phyloP scores from a whole-genome alignment of 164 flowering plant species.

The Taxillus chinensis region DNA sequence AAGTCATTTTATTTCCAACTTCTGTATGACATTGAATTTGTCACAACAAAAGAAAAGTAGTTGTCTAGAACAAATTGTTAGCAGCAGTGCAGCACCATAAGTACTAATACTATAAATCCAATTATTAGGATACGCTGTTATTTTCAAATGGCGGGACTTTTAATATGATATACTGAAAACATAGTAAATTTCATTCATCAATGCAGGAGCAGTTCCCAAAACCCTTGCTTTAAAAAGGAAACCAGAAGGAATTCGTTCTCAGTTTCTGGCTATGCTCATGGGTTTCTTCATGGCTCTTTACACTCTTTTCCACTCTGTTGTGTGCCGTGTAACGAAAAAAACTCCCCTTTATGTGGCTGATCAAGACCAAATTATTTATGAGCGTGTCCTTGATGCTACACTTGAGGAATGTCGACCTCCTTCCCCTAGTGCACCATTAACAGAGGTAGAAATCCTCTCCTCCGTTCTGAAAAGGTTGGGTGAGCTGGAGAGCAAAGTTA shows the following conservation, averaged over 20 bases:
- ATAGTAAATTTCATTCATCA: too few relatives aligned
- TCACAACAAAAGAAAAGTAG: too few relatives aligned
- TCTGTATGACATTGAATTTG: too few relatives aligned
- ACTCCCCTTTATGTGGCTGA: not conserved
- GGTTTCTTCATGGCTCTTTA: constrained; percentile 6
- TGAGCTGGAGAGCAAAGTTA: constrained; percentile 28
- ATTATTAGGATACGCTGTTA: too few relatives aligned
- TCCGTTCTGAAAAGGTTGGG: constrained; percentile 20
- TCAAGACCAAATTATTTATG: not conserved
- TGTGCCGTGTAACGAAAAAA: constrained; percentile 5
- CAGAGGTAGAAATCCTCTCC: constrained; percentile 13
- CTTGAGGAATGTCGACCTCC: constrained; percentile 15
- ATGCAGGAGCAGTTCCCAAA: too few relatives aligned
- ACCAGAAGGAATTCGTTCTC: not conserved
- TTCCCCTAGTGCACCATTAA: constrained; percentile 14
- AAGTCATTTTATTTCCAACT: too few relatives aligned
- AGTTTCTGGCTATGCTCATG: constrained; percentile 5
- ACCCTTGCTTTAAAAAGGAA: not conserved
- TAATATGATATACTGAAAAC: too few relatives aligned
- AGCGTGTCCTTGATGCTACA: constrained; percentile 1
- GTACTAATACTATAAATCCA: too few relatives aligned
- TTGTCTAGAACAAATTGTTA: too few relatives aligned
- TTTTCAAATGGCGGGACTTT: too few relatives aligned
- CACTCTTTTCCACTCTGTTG: constrained; percentile 7
- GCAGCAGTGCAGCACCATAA: too few relatives aligned